These are phyloP conservation scores for Microbotryomycetes sp. DNA, from an alignment of 1,284 basidiomycete species.

Conservation along the genomic window DNA sequence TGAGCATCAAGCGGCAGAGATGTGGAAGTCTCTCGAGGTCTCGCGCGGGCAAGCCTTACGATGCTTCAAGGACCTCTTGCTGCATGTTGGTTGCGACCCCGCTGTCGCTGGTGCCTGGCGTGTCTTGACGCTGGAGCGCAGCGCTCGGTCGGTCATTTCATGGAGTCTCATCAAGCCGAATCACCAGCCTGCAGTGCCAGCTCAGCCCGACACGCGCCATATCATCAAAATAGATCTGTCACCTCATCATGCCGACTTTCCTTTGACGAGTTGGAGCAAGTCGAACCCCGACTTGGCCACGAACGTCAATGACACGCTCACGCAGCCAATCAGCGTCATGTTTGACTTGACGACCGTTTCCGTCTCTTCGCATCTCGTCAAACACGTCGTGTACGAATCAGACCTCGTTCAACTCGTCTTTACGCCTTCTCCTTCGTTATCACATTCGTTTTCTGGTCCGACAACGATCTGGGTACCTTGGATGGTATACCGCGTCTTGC, in stretches of 20 bases:
- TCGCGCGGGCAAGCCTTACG: background rate
- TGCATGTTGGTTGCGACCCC: background rate
- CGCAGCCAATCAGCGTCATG: background rate
- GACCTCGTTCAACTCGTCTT: conserved; percentile 6
- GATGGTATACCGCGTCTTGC: conserved; percentile 2
- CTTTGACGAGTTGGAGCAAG: background rate
- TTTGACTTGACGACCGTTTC: background rate
- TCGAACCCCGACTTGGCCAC: background rate
- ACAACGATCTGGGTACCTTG: conserved; percentile 1
- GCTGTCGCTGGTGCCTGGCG: background rate
- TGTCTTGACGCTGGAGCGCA: background rate
- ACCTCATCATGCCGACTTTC: background rate
- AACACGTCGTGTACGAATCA: conserved; percentile 6
- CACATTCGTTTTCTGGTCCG: background rate
- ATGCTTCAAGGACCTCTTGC: background rate
- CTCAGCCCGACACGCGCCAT: background rate
- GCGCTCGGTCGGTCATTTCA: background rate
- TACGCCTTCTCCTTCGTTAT: background rate
- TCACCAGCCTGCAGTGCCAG: background rate
- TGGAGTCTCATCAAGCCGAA: background rate
- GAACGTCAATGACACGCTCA: background rate
- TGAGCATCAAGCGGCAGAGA: background rate
- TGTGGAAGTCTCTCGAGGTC: background rate
- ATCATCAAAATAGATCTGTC: background rate
- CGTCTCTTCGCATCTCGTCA: background rate